Evolutionary conservation across 108 stramenopile genomes (phyloP).

Genomic region (Chaetoceros muelleri): DNA sequence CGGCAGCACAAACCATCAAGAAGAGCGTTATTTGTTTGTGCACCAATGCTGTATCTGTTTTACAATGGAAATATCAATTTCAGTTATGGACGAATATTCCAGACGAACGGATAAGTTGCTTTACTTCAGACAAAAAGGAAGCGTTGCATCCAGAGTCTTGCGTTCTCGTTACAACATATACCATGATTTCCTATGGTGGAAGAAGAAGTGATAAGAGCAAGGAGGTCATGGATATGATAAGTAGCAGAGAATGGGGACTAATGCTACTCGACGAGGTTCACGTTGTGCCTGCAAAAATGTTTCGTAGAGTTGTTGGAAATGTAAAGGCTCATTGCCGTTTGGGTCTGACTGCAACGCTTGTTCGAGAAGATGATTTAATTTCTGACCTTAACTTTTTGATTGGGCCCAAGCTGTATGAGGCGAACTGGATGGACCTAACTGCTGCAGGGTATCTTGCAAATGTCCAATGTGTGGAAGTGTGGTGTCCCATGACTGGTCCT

Average conservation of each 20-base stretch:
- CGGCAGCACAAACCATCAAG: slow-evolving; percentile 96
- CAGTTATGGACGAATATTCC: slow-evolving; percentile 84
- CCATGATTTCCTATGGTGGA: slow-evolving; percentile 89
- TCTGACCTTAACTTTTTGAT: slow-evolving; percentile 95
- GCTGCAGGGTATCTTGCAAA: slow-evolving; percentile 94
- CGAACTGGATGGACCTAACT: slow-evolving; percentile 99
- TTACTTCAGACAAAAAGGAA: slow-evolving; percentile 93
- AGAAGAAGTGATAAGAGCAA: slow-evolving; percentile 79
- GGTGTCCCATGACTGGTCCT: slow-evolving; percentile 98
- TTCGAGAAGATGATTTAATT: slow-evolving; percentile 97
- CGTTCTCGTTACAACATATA: slow-evolving; percentile 95
- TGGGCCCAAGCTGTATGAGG: slow-evolving; percentile 99
- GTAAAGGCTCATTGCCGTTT: slow-evolving; percentile 97
- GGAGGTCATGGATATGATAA: slow-evolving; percentile 85
- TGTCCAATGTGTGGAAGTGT: slow-evolving; percentile 98
- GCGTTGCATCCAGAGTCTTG: slow-evolving; percentile 78
- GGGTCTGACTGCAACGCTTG: slow-evolving; percentile 97
- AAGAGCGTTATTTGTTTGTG: slow-evolving; percentile 89
- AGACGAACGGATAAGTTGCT: slow-evolving; percentile 80
- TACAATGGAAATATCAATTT: slow-evolving; percentile 98
- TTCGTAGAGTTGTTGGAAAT: slow-evolving; percentile 82
- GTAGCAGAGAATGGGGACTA: slow-evolving; percentile 94
- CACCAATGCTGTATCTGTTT: slow-evolving; percentile 91
- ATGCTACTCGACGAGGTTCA: slow-evolving; percentile 98
- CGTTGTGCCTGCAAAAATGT: slow-evolving; percentile 92